A percentile compares a stretch with the other conserved stretches of the same genome.
Evolutionary conservation across 306 rosid genomes (phyloP).

Genomic region (Lathyrus aphaca): DNA sequence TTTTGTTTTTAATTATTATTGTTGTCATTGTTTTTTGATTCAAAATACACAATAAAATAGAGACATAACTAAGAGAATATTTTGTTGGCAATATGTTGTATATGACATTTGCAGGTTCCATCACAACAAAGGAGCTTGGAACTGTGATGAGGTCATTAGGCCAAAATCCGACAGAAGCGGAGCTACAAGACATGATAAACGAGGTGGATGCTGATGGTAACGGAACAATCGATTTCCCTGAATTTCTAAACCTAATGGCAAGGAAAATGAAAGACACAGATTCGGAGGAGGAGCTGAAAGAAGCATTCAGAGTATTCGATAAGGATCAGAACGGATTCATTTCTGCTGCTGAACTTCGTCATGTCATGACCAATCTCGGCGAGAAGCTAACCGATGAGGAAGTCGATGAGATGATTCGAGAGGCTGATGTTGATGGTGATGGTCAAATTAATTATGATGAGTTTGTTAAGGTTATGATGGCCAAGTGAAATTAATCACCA

Average conservation of each 20-base stretch:
- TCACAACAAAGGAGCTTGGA: constrained; percentile 92
- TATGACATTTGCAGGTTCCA: constrained; percentile 55
- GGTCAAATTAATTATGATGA: constrained; percentile 88
- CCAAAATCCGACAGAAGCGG: constrained; percentile 92
- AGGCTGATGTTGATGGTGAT: constrained; percentile 93
- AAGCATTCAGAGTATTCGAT: constrained; percentile 84
- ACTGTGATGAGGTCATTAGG: constrained; percentile 91
- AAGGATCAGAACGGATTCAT: constrained; percentile 93
- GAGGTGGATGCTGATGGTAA: constrained; percentile 91
- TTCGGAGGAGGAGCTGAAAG: constrained; percentile 87
- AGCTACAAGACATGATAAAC: constrained; percentile 90
- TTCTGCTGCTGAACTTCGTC: constrained; percentile 92
- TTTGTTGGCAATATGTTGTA: not conserved
- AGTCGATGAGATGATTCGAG: constrained; percentile 89
- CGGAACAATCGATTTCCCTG: constrained; percentile 85
- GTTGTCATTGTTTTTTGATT: not conserved
- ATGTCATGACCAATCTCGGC: constrained; percentile 89
- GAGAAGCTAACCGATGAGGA: constrained; percentile 91
- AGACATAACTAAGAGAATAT: too few relatives aligned
- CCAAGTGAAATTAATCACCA: constrained; percentile 52
- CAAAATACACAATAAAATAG: too few relatives aligned
- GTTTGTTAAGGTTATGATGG: constrained; percentile 93
- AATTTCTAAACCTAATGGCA: constrained; percentile 88
- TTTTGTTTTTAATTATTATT: not conserved
- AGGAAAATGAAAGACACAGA: constrained; percentile 93